Evolutionary conservation across 148 eudicot genomes (phyloP).

Genomic region (Spergularia bocconei): DNA sequence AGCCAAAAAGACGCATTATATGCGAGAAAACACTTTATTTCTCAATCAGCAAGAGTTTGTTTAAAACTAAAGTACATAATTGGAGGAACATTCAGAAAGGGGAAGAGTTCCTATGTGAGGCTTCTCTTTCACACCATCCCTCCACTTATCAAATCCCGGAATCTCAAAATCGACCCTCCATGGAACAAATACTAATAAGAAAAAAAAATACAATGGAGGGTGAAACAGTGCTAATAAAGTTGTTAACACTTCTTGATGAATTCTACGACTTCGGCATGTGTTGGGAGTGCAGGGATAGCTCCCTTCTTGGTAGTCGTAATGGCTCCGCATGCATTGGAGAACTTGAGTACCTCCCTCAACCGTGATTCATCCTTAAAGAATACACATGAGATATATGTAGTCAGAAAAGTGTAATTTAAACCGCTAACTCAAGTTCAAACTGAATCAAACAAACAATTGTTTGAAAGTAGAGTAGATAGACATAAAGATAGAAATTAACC

Average conservation of each 20-base stretch:
- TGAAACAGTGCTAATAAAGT: constrained; percentile 13
- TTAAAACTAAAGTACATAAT: constrained; percentile 11
- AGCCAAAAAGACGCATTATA: constrained; percentile 15
- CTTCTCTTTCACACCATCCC: not conserved
- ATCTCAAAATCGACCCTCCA: constrained; percentile 11
- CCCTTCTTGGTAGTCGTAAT: constrained; percentile 79
- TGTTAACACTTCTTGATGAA: constrained; percentile 27
- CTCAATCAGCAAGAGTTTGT: not conserved
- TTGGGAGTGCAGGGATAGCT: constrained; percentile 84
- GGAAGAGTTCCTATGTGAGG: constrained; percentile 4
- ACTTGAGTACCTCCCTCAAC: constrained; percentile 52
- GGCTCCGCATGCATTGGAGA: constrained; percentile 75
- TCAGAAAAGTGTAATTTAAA: not conserved
- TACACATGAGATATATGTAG: not conserved
- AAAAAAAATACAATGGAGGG: not conserved
- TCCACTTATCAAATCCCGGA: constrained; percentile 8
- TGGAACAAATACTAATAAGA: not conserved
- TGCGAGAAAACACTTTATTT: constrained; percentile 10
- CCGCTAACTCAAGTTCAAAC: too few relatives aligned
- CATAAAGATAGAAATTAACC: constrained; percentile 31
- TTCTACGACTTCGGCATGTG: constrained; percentile 37
- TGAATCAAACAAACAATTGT: too few relatives aligned
- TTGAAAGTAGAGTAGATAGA: not conserved
- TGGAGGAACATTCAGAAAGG: constrained; percentile 8
- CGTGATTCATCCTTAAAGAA: constrained; percentile 53